Evolutionary conservation across 2,329 filamentous ascomycete species (phyloP), one percentile per base, ranked within the genome.

Genomic region (Penicillium sp.): DNA sequence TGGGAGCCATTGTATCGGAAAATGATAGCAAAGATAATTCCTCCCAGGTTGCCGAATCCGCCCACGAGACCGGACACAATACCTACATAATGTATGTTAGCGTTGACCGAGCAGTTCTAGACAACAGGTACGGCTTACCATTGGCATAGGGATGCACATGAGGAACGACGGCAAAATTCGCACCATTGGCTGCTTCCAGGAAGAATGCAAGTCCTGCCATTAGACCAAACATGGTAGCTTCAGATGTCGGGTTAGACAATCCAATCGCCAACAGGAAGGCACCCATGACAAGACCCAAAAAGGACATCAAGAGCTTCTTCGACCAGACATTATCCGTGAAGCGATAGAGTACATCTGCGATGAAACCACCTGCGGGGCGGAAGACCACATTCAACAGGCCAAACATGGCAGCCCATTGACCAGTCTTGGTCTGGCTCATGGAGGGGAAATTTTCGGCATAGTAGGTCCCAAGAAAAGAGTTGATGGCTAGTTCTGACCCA

Each of bases 101-200:
- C 11, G 14, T 27, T 23, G 25, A n/a, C 6, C 5, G 6, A 28
- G 25, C 6, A 16, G 14, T 23, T 9, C 27, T 6, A 15, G 26
- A 26, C 2, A 10, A 3, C 15, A 15, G 13, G 16, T 23, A 17
- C 9, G 28, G 55, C 64, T 57, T 69, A 64, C 87, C 89, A 64
- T 94, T 95, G 45, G 87, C 86, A 45, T 76, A 77, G 1, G 87
- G 87, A 64, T 90, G 85, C 1, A 94, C 84, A 60, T 95, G 90
- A 3, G 89, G 88, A 16, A 95, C 84, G 4, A 95, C 76, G 0
- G 87, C 80, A 65, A 93, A 95, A 68, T 87, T 93, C 27, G 87
- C 82, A 0, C 90, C 90, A 60, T 95, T 95, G 28, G 82, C 83
- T 2, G 85, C 87, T 63, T 94, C 87, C 29, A 89, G 68, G 70